Evolutionary conservation across 768 basidiomycete genomes (phyloP).

Genomic region (Udeniomyces megalosporus): DNA sequence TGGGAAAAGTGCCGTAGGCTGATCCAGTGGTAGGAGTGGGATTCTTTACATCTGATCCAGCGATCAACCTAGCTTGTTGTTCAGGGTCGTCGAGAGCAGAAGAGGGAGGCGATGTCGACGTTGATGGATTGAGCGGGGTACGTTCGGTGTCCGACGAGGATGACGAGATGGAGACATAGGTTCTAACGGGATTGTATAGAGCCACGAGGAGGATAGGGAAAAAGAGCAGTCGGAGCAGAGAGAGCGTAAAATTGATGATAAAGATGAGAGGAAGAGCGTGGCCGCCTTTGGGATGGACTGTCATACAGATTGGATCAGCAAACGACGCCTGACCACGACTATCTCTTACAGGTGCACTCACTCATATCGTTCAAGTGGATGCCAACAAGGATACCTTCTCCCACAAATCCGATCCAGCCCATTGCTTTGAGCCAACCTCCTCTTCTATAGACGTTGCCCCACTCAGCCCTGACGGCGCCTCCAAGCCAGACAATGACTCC

Average conservation of each 20-base stretch:
- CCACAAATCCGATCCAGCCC: conserved; percentile 53
- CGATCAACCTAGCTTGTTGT: not conserved
- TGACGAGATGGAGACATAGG: not conserved
- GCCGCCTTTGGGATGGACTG: not conserved
- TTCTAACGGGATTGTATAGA: not conserved
- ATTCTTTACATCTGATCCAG: not conserved
- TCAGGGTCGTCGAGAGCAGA: not conserved
- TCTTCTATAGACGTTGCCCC: conserved; percentile 1
- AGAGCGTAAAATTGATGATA: not conserved
- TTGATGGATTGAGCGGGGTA: not conserved
- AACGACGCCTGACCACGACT: not conserved
- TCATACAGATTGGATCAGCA: not conserved
- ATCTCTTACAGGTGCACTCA: not conserved
- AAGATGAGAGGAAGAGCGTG: not conserved
- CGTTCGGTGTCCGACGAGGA: not conserved
- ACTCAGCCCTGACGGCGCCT: not conserved
- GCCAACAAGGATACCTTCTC: not conserved
- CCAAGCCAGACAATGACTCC: not conserved
- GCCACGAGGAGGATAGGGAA: not conserved
- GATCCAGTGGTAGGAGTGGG: not conserved
- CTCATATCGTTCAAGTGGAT: not conserved
- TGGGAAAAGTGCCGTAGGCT: conserved; percentile 6
- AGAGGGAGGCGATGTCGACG: not conserved
- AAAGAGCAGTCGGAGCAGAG: not conserved
- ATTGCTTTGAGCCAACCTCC: conserved; percentile 29